Evolutionary conservation across 257 asterid genomes (phyloP), one percentile per base, ranked within the genome.

Genomic region (Anisodus tanguticus): DNA sequence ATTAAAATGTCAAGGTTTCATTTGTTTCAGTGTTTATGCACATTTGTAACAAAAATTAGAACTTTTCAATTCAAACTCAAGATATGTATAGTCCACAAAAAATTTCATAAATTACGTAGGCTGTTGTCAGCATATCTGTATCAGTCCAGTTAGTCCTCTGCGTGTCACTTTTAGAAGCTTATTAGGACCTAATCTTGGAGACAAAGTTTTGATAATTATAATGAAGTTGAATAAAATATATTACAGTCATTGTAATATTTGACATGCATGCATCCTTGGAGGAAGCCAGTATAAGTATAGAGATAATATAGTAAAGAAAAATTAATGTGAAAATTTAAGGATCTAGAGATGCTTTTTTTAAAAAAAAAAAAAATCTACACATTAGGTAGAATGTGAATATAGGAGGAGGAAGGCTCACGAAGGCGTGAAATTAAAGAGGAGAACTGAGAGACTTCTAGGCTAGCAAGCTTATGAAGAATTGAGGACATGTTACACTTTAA

Each of bases 1-100:
- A 90, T 92, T 90, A 86, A 88, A 47, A 74, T 49, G 84, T 88
- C 90, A 90, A 89, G 35, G 70, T 85, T 91, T 87, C 83, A 74
- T 71, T 83, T 72, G 12, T 79, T 86, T 78, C 87, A 68, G 86
- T 55, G 86, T 81, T 87, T 88, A 90, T 82, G 59, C 92, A 88
- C 89, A 88, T 35, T 54, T 4, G 63, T 58, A 16, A 58, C 63
- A 58, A 15, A 15, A 58, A 16, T 16, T 16, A 13, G 13, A 19
- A 58, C 26, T 22, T 22, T 22, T 22, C 26, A 22, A 74, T 74
- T 49, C 81, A 74, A 22, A 49, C 9, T 11, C 13, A 19, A 19
- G 45, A 74, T 22, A 2, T 3, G 22, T 22, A 47, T 72, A 47
- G 59, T 47, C 80, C 80, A 72, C 80, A 47, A 9, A 3, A 57